Percentiles rank a stretch among this genome's conserved stretches.
phyloP scores from a whole-genome alignment of 768 basidiomycete species.

The Xerocomus brunneocitrinus region DNA sequence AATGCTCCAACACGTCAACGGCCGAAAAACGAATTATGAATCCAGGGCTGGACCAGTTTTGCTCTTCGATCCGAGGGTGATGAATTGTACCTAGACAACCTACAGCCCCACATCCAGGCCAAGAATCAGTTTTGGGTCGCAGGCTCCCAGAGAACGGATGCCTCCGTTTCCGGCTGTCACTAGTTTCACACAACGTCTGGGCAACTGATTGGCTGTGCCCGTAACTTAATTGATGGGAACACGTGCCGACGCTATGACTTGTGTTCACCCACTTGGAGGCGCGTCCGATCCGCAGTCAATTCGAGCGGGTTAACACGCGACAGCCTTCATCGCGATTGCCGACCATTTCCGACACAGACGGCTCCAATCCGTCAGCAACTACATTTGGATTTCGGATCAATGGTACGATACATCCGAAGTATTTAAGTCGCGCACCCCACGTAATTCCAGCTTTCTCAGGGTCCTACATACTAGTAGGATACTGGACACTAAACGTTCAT shows the following conservation, averaged over 20 bases:
- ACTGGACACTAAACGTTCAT: constrained; percentile 1
- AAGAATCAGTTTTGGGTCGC: constrained; percentile 1
- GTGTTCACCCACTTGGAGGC: background rate
- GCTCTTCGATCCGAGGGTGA: constrained; percentile 6
- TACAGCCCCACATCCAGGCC: constrained; percentile 1
- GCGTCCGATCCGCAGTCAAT: constrained; percentile 17
- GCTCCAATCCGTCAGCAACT: constrained; percentile 17
- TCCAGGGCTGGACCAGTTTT: constrained; percentile 4
- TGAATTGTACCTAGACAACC: constrained; percentile 11
- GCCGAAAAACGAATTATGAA: background rate
- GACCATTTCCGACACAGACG: constrained; percentile 26
- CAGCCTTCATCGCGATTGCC: constrained; percentile 14
- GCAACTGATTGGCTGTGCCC: constrained; percentile 24
- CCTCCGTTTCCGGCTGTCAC: constrained; percentile 20
- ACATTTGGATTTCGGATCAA: constrained; percentile 31
- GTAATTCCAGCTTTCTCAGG: constrained; percentile 16
- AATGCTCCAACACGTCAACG: constrained; percentile 17
- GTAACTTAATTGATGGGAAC: constrained; percentile 28
- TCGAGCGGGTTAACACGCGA: constrained; percentile 2
- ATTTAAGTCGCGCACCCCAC: constrained; percentile 25
- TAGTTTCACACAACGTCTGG: constrained; percentile 27
- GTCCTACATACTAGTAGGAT: background rate
- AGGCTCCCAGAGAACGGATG: constrained; percentile 12
- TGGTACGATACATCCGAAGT: constrained; percentile 22
- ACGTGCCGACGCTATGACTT: constrained; percentile 16